Base-by-base conservation (phyloP, 345 rosid genomes). In the Aquilaria yunnanensis region DNA sequence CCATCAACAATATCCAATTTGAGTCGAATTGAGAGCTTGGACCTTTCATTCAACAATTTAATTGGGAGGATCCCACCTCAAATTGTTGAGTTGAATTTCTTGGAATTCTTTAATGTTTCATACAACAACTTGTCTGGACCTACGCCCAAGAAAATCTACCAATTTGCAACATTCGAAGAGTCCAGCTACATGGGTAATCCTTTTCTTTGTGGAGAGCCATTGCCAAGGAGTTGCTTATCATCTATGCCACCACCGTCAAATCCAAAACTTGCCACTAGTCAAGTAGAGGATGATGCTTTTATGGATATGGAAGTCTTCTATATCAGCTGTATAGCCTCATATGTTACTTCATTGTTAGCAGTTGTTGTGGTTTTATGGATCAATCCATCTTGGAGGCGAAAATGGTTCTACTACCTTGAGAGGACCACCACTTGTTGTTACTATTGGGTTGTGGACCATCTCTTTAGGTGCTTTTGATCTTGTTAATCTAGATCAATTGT, bases 71-170 rank as follows among this genome's bases (percentile, higher is more conserved):
- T 78, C 12, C 72, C 77, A 50, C 51, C 62, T n/a, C 54, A 65
- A 11, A 52, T 78, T 2, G 59, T 50, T 1, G 32, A 53, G 30
- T 32, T 78, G 12, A 5, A 48, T n/a, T 3, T 0, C 3, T 14
- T 72, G 2, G 29, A 1, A 0, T 5, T 9, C 10, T 74, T 78
- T 49, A 65, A 47, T 1, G 78, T 74, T 5, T 70, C 74, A 10
- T 41, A 68, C 66, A 78, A 78, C 47, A 72, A 78, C 50, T 61
- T 78, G 49, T 74, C 73, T 2, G 72, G 82, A 0, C 63, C 5
- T 12, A 63, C 59, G 14, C 76, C 56, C 0, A 14, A 33, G 1
- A 63, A 13, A 13, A 51, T 43, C 9, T 33, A 45, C 2, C 82
- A 71, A 41, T 78, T 78, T 31, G 70, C 41, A 46, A 69, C 77